Conservation (phyloP, 2,329 filamentous ascomycete species). For the Xylariaceae sp. region DNA sequence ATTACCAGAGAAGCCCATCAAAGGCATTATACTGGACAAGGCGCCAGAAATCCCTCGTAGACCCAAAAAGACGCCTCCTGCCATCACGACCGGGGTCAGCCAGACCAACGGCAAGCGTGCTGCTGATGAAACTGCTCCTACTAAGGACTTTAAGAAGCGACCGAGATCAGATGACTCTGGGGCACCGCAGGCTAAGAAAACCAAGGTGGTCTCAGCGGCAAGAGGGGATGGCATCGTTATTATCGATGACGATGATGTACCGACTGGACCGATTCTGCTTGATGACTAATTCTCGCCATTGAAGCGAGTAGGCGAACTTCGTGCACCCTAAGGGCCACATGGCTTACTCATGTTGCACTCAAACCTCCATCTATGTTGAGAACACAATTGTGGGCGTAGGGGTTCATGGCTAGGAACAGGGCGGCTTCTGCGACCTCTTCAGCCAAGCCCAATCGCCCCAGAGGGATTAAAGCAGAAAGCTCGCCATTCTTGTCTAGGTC, state of each 20-base stretch:
- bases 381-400: slow-evolving; percentile 85
- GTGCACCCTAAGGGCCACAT: not conserved
- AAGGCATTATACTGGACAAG: slow-evolving; percentile 46
- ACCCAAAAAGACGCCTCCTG: slow-evolving; percentile 48
- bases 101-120: slow-evolving; percentile 46
- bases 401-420: slow-evolving; percentile 74
- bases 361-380: slow-evolving; percentile 85
- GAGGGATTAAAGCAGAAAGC: slow-evolving; percentile 59
- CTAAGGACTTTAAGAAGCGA: slow-evolving; percentile 52
- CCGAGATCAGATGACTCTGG: slow-evolving; percentile 46
- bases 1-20: slow-evolving; percentile 57
- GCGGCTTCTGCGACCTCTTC: slow-evolving; percentile 82
- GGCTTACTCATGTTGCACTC: slow-evolving; percentile 59
- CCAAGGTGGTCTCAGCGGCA: slow-evolving; percentile 32
- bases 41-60: slow-evolving; percentile 56
- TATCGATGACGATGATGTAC: slow-evolving; percentile 50
- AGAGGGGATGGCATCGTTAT: slow-evolving; percentile 49
- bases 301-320: slow-evolving; percentile 19
- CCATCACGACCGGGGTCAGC: slow-evolving; percentile 43
- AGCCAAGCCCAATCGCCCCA: slow-evolving; percentile 65
- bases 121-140: slow-evolving; percentile 41
- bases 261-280: slow-evolving; percentile 68
- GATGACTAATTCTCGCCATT: slow-evolving; percentile 50
- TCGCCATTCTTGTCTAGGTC: slow-evolving; percentile 32
- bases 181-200: slow-evolving; percentile 50